Evolutionary conservation across 441 rosid species (phyloP), one percentile per base, ranked within the genome.

Genomic region (Gossypium trilobum): DNA sequence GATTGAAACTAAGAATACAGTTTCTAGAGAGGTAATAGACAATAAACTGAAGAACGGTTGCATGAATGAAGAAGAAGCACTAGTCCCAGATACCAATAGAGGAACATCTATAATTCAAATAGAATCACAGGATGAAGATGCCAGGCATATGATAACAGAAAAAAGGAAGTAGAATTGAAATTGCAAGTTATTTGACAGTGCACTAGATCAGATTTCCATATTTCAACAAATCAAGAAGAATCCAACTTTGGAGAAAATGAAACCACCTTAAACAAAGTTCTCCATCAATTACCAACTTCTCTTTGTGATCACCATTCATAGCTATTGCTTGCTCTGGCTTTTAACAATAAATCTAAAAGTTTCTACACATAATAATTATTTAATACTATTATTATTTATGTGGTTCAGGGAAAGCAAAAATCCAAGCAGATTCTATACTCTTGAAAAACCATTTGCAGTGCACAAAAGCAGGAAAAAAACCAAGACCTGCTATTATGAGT

Each of bases 1-100:
- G 44, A 68, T 27, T 36, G 33, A 71, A n/a, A 70, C 17, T 54
- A 56, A 58, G 23, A 57, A n/a, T 25, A 70, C 42, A 50, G 25
- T 27, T 69, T 68, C 8, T 60, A 42, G 55, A 64, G 11, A 73
- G 13, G 70, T 4, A 65, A 46, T 16, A 48, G 59, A 31, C 33
- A 50, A 33, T 25, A 31, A 48, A 22, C 2, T 31, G 51, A 62
- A 56, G 9, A 74, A n/a, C 54, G 11, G 56, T 31, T 7, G 46
- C 36, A n/a, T 46, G 10, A 7, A 50, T 25, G 25, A 50, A 23
- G 14, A 14, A 67, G 13, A 39, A 39, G 44, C 44, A 39, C 44
- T 8, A 39, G 44, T 39, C 8, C 11, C 8, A 16, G 44, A 60
- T 14, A 61, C 66, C 22, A 61, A 29, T 73, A n/a, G 20, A 14